phyloP scores from a whole-genome alignment of 768 basidiomycete species.

The Boletus pseudo-olivaceus region DNA sequence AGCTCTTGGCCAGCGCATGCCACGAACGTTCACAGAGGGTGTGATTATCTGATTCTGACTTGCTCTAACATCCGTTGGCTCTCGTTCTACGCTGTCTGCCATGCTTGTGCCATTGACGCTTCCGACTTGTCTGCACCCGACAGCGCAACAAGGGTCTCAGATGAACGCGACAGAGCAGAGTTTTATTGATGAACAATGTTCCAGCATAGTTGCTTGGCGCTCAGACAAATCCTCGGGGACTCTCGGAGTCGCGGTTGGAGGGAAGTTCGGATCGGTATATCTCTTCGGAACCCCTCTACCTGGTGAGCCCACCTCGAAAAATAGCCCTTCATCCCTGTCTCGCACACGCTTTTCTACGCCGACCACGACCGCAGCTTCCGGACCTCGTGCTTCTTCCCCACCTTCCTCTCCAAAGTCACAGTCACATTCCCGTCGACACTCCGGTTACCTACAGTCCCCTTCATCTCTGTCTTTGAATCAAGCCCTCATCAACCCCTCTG shows the following conservation, averaged over 20 bases:
- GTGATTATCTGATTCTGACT: neutral
- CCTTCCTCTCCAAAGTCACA: conserved; percentile 22
- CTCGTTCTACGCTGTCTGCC: neutral
- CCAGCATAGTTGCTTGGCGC: conserved; percentile 19
- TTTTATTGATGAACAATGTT: conserved; percentile 20
- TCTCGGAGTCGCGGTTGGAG: conserved; percentile 22
- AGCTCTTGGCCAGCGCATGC: conserved; percentile 4
- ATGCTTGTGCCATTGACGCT: conserved; percentile 30
- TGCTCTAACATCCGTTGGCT: neutral
- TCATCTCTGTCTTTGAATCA: conserved; percentile 35
- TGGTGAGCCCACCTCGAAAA: conserved; percentile 17
- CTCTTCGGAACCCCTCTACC: conserved; percentile 25
- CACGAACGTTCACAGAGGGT: neutral
- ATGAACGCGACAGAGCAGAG: conserved; percentile 21
- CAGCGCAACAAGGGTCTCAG: conserved; percentile 5
- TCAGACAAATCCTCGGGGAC: neutral
- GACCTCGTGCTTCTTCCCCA: conserved; percentile 9
- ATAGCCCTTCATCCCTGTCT: conserved; percentile 6
- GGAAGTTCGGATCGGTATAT: conserved; percentile 23
- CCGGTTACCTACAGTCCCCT: conserved; percentile 33
- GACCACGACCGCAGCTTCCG: conserved; percentile 4
- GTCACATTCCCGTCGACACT: conserved; percentile 25
- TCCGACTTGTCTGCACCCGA: conserved; percentile 12
- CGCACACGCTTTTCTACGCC: conserved; percentile 10
- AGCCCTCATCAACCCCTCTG: conserved; percentile 50